A percentile compares a stretch with the other conserved stretches of the same genome.
These are phyloP conservation scores for Pseudozyma thailandica DNA, from an alignment of 1,284 basidiomycete species.

Conservation along the genomic window DNA sequence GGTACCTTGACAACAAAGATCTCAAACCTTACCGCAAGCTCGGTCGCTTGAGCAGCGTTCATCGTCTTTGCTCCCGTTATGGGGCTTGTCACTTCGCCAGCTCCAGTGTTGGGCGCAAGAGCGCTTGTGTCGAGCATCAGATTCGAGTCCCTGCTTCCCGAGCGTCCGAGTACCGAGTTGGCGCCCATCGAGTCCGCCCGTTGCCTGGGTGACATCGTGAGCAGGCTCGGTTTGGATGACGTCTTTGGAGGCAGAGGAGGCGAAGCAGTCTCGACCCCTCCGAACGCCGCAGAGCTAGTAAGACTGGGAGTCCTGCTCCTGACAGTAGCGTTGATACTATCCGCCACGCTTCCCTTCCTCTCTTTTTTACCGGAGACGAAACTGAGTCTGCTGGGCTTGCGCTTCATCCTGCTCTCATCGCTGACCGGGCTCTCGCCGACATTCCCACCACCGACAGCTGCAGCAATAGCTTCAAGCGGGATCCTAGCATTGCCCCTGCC, in stretches of 20 bases:
- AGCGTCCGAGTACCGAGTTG: conserved; percentile 18
- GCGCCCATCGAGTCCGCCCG: conserved; percentile 53
- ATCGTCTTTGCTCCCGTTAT: conserved; percentile 36
- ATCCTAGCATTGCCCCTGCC: conserved; percentile 58
- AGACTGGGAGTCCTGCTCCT: conserved; percentile 30
- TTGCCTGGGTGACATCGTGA: conserved; percentile 31
- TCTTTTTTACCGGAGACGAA: conserved; percentile 51
- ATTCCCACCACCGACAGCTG: conserved; percentile 21
- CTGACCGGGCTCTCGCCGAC: conserved; percentile 12
- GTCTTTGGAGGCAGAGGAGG: conserved; percentile 32
- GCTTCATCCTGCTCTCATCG: conserved; percentile 39
- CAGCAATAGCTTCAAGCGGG: conserved; percentile 37
- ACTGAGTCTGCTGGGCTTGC: conserved; percentile 57
- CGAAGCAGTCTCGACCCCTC: conserved; percentile 5
- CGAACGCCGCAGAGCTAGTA: conserved; percentile 22
- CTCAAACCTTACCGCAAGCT: conserved; percentile 64
- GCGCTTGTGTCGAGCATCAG: conserved; percentile 26
- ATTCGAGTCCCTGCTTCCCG: conserved; percentile 36
- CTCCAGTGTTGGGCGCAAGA: not conserved
- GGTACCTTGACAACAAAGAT: conserved; percentile 72
- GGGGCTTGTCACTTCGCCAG: not conserved
- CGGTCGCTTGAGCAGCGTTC: conserved; percentile 42
- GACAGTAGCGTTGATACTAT: conserved; percentile 21
- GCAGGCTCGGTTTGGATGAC: conserved; percentile 32
- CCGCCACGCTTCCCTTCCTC: conserved; percentile 30